phyloP scores from a whole-genome alignment of 257 asterid genomes.

The Knoxia roxburghii region DNA sequence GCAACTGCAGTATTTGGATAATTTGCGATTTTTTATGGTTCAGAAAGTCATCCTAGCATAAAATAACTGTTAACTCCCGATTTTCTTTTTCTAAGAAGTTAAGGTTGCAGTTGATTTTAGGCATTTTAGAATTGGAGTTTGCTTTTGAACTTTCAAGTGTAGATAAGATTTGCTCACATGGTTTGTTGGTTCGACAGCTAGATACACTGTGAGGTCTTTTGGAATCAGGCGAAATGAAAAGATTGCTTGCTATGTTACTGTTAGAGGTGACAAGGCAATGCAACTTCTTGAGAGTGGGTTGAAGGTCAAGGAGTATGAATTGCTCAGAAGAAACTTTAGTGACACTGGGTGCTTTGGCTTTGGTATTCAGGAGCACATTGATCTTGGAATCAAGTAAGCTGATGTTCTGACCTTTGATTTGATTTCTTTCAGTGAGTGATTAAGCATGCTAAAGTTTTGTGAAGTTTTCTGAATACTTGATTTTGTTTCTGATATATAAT shows the following conservation, averaged over 20 bases:
- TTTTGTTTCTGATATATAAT: neutral
- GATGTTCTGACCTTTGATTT: neutral
- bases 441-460: neutral
- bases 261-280: slow-evolving; percentile 63
- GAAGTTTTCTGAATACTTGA: neutral
- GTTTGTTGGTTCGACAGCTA: slow-evolving; percentile 32
- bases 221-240: slow-evolving; percentile 75
- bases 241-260: slow-evolving; percentile 68
- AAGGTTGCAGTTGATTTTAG: neutral
- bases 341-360: slow-evolving; percentile 81
- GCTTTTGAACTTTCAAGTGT: too few relatives aligned
- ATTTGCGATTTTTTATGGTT: neutral
- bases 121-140: too few relatives aligned
- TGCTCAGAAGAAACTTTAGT: slow-evolving; percentile 56
- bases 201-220: slow-evolving; percentile 72
- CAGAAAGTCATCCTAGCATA: neutral
- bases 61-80: too few relatives aligned
- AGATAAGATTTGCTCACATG: neutral
- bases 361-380: slow-evolving; percentile 82
- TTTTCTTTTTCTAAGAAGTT: neutral
- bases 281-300: slow-evolving; percentile 65
- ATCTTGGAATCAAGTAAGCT: slow-evolving; percentile 76
- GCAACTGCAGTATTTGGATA: neutral
- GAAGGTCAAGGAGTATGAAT: slow-evolving; percentile 66
- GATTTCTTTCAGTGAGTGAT: neutral